Evolutionary conservation across 2,329 filamentous ascomycete species (phyloP).

Genomic region (Colletotrichum brevisporum): DNA sequence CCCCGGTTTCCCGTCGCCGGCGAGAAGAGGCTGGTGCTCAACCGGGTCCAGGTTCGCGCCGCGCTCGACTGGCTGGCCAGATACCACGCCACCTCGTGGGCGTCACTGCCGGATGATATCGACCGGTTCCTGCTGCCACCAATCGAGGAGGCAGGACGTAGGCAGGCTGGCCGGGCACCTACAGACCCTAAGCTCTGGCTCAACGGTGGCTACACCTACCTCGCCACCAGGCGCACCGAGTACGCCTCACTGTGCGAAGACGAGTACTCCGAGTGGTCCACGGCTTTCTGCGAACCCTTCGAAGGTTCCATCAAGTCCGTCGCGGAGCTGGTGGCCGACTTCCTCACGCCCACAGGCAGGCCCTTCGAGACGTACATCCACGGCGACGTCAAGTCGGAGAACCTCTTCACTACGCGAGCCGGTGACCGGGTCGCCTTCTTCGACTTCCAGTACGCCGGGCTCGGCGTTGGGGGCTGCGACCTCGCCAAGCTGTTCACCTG

Average conservation of each 20-base stretch:
- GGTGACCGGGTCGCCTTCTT: conserved; percentile 73
- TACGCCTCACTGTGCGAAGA: conserved; percentile 64
- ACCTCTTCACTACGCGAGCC: conserved; percentile 69
- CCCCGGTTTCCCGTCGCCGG: conserved; percentile 68
- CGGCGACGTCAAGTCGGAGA: conserved; percentile 79
- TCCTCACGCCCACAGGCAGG: conserved; percentile 62
- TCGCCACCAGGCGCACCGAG: conserved; percentile 73
- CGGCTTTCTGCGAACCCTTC: conserved; percentile 58
- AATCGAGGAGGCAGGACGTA: conserved; percentile 63
- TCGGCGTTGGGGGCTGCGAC: conserved; percentile 76
- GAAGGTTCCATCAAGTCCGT: conserved; percentile 50
- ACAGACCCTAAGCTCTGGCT: conserved; percentile 64
- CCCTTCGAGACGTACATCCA: conserved; percentile 72
- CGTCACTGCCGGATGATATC: conserved; percentile 47
- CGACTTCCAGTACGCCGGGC: conserved; percentile 78
- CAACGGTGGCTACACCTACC: conserved; percentile 79
- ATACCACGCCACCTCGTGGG: conserved; percentile 72
- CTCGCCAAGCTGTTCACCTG: conserved; percentile 78
- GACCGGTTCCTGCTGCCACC: conserved; percentile 66
- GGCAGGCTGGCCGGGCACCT: conserved; percentile 35
- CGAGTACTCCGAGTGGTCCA: conserved; percentile 67
- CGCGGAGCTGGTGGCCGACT: conserved; percentile 66
- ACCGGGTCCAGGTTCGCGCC: conserved; percentile 61
- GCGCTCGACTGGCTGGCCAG: conserved; percentile 73
- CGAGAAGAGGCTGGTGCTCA: conserved; percentile 65